Conservation (phyloP, 371 early-diverging fungal genomes). For the Amoeboradix gromovi region DNA sequence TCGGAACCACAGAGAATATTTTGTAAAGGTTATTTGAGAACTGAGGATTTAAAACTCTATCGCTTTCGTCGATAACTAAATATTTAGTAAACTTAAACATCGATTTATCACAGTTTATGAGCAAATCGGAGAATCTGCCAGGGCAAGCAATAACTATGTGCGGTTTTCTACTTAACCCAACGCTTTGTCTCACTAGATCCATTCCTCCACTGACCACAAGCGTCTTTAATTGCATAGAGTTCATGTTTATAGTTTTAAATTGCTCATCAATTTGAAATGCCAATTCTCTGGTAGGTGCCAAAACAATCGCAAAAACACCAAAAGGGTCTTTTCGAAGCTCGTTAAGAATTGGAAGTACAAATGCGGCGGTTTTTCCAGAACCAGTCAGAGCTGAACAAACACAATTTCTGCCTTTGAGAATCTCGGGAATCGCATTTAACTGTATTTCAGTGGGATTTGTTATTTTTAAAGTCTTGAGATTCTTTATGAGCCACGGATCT, state of each 20-base stretch:
- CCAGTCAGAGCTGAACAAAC: slow-evolving; percentile 94
- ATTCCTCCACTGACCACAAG: slow-evolving; percentile 89
- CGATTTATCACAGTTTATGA: slow-evolving; percentile 49
- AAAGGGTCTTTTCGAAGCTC: slow-evolving; percentile 59
- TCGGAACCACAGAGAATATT: slow-evolving; percentile 46
- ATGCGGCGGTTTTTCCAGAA: slow-evolving; percentile 91
- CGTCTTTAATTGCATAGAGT: slow-evolving; percentile 64
- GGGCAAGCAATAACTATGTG: slow-evolving; percentile 37
- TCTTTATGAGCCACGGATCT: neutral
- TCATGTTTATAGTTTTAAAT: slow-evolving; percentile 61
- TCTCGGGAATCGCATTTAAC: slow-evolving; percentile 9
- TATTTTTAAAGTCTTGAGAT: neutral
- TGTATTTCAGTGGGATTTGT: slow-evolving; percentile 17
- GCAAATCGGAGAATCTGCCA: slow-evolving; percentile 9
- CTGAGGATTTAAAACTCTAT: slow-evolving; percentile 63
- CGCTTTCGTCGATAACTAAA: slow-evolving; percentile 96
- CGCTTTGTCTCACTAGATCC: slow-evolving; percentile 79
- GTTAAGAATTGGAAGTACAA: slow-evolving; percentile 81
- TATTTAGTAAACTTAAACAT: slow-evolving; percentile 85
- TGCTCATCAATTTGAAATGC: slow-evolving; percentile 81
- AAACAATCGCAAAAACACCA: slow-evolving; percentile 65
- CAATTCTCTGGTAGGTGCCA: slow-evolving; percentile 93
- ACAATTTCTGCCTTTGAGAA: slow-evolving; percentile 37
- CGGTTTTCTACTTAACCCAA: slow-evolving; percentile 72
- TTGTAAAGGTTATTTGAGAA: slow-evolving; percentile 82